Evolutionary conservation across 1,284 basidiomycete genomes (phyloP), one percentile per base, ranked within the genome.

Genomic region (Trichosporon sp.): DNA sequence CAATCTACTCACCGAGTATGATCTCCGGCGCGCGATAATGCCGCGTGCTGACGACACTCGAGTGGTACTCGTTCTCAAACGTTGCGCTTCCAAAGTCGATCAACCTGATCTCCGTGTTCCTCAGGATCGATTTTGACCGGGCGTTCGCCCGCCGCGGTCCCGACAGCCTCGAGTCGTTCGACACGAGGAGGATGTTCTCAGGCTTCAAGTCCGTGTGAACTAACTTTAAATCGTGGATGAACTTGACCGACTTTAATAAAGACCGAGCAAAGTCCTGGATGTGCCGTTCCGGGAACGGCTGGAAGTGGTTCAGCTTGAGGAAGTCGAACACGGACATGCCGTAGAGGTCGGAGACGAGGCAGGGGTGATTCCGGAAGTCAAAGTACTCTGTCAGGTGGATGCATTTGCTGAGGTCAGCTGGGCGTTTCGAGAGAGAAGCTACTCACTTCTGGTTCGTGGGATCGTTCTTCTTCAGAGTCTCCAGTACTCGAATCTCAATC

Each of bases 11-110:
- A 95, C 95, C 93, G 65, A 99, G 87, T 71, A 99, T 99, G 80
- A 99, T 99, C 85, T 99, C 97, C 1, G 97, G 97, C 18, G 97
- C 97, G 71, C 97, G 92, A 81, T 99, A 99, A 84, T 99, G 97
- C 70, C 97, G 89, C 21, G 97, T 99, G 42, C 92, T 96, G 47
- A 99, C 97, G 21, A 99, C 96, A 2, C 92, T 93, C 1, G 95
- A 98, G 81, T 99, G 97, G 81, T 99, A 99, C 83, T 99, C 97
- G 77, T 93, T 90, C 80, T 98, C 92, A 79, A 99, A 99, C 0
- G 96, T 99, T 2, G 97, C 97, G 62, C 93, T 96, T 64, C 97
- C 83, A 85, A 99, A 99, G 83, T 99, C 97, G 82, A 99, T 99
- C 62, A 99, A 86, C 42, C 92, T 92, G 74, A 99, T 98, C 68